Evolutionary conservation across 1,284 basidiomycete species (phyloP).

Genomic region (Coniferiporia weirii): DNA sequence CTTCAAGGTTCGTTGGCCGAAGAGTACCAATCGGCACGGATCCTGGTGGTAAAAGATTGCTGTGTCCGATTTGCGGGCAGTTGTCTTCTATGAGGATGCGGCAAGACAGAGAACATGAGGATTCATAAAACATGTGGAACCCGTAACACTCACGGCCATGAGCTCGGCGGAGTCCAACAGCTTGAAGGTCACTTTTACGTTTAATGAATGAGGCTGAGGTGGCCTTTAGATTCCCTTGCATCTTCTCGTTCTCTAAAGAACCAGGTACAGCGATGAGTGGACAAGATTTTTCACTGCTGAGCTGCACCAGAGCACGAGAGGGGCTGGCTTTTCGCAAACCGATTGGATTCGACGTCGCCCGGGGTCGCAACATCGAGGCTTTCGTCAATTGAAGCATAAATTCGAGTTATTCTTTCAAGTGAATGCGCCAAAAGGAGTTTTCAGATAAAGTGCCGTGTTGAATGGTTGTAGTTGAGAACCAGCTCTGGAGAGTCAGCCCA

Average conservation of each 20-base stretch:
- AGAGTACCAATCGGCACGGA: background rate
- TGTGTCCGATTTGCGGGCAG: background rate
- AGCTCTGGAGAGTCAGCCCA: background rate
- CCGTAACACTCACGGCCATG: constrained; percentile 13
- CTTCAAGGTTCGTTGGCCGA: background rate
- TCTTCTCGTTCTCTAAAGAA: background rate
- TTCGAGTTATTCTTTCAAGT: background rate
- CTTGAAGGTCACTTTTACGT: constrained; percentile 8
- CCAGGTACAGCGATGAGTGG: background rate
- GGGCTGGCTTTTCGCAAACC: background rate
- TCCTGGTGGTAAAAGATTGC: background rate
- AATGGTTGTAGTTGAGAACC: background rate
- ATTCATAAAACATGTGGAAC: constrained; percentile 1
- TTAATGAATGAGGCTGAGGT: constrained; percentile 4
- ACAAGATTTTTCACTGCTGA: constrained; percentile 3
- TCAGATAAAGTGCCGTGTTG: background rate
- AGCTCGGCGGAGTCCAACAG: constrained; percentile 3
- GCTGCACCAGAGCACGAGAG: background rate
- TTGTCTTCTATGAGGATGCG: background rate
- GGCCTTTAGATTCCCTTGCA: background rate
- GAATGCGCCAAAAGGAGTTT: background rate
- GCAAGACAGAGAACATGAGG: constrained; percentile 6
- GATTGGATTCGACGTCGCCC: constrained; percentile 1
- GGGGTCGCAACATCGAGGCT: background rate
- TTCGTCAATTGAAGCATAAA: background rate